phyloP scores from a whole-genome alignment of 2,329 filamentous ascomycete genomes.

The Pseudopithomyces chartarum region DNA sequence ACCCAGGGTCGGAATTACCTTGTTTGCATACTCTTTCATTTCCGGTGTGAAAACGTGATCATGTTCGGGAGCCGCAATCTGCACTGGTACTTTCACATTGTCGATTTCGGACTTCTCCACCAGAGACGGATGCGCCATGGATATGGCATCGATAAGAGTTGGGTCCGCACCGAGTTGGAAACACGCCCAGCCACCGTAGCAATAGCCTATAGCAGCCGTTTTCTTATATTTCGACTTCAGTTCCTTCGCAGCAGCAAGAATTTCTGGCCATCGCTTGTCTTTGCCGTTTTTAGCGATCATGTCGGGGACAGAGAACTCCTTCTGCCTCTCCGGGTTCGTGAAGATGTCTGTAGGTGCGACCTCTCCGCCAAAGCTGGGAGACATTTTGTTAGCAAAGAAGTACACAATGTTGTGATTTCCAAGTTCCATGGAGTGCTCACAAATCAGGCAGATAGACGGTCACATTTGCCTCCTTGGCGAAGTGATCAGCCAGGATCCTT shows the following conservation, averaged over 20 bases:
- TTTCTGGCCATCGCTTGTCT: constrained; percentile 45
- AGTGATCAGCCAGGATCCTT: constrained; percentile 54
- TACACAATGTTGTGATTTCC: not conserved
- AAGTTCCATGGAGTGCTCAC: constrained; percentile 22
- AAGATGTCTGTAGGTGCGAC: constrained; percentile 33
- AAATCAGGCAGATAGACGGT: constrained; percentile 54
- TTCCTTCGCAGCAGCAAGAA: constrained; percentile 41
- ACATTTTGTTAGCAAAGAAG: not conserved
- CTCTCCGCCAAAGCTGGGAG: constrained; percentile 36
- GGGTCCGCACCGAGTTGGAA: constrained; percentile 39
- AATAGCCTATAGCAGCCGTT: constrained; percentile 55
- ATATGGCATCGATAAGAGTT: constrained; percentile 36
- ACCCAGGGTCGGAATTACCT: constrained; percentile 32
- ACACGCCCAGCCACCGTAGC: constrained; percentile 51
- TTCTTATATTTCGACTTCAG: constrained; percentile 46
- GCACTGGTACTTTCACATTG: constrained; percentile 35
- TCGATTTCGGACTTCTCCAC: constrained; percentile 38
- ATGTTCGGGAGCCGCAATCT: constrained; percentile 36
- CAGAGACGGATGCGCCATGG: constrained; percentile 36
- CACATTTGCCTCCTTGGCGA: constrained; percentile 52
- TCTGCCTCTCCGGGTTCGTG: constrained; percentile 31
- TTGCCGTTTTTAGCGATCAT: constrained; percentile 48
- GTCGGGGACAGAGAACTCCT: constrained; percentile 46
- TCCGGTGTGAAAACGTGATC: constrained; percentile 35
- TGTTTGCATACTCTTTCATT: constrained; percentile 34